Conservation (phyloP, 2,329 filamentous ascomycete species). For the Cercospora brassicicola region DNA sequence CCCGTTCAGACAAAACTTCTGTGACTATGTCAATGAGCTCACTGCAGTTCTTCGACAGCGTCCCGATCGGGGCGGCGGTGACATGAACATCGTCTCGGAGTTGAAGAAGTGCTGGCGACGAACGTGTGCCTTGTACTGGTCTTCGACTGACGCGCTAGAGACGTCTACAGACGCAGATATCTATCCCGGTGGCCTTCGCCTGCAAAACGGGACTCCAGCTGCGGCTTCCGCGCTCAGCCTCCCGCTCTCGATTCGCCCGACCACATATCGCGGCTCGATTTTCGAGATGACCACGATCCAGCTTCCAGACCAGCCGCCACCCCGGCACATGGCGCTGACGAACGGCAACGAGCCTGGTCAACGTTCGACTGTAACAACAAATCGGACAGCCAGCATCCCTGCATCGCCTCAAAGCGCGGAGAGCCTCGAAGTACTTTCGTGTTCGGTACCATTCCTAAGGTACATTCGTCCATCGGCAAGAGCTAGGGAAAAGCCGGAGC, state of each 20-base stretch:
- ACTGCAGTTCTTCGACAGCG: conserved; percentile 55
- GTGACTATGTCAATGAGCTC: conserved; percentile 70
- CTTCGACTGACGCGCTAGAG: conserved; percentile 62
- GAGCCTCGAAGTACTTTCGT: conserved; percentile 60
- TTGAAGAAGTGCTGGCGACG: conserved; percentile 97
- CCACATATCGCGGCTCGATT: conserved; percentile 26
- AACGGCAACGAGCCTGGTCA: conserved; percentile 17
- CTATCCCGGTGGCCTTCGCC: conserved; percentile 64
- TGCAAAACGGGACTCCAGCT: conserved; percentile 10
- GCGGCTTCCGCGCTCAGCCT: conserved; percentile 25
- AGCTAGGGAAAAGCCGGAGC: conserved; percentile 20
- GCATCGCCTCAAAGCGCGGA: conserved; percentile 50
- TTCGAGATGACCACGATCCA: conserved; percentile 30
- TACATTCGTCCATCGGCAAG: conserved; percentile 28
- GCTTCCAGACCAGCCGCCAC: conserved; percentile 20
- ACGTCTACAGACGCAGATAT: conserved; percentile 65
- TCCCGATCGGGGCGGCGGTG: conserved; percentile 57
- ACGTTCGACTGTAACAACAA: conserved; percentile 22
- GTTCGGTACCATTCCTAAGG: conserved; percentile 54
- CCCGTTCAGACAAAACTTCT: conserved; percentile 73
- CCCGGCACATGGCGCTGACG: conserved; percentile 7
- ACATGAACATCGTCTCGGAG: conserved; percentile 86
- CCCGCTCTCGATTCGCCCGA: conserved; percentile 27
- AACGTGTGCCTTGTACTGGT: conserved; percentile 88
- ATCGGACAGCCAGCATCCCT: conserved; percentile 40